A percentile compares a stretch with the other conserved stretches of the same genome.
Conservation (phyloP, 495 filamentous ascomycete species). For the Rhizodiscina lignyota region DNA sequence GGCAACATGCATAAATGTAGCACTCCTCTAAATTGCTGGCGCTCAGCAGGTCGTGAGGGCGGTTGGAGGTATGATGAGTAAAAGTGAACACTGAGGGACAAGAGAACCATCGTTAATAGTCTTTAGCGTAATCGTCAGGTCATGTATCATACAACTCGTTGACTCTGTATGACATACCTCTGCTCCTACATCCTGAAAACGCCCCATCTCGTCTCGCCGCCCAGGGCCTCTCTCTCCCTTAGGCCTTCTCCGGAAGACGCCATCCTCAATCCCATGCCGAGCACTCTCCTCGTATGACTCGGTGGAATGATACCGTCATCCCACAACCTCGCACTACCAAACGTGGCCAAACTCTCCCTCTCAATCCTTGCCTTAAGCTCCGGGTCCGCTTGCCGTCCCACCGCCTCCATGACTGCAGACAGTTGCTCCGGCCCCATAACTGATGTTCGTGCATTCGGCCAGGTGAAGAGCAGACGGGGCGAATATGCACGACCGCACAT, state of each 20-base stretch:
- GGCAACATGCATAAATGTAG: no score
- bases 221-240: slow-evolving; percentile 33
- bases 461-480: slow-evolving; percentile 87
- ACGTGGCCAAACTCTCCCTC: slow-evolving; percentile 74
- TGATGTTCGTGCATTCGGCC: slow-evolving; percentile 87
- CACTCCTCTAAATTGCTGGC: no score
- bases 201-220: slow-evolving; percentile 35
- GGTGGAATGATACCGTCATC: slow-evolving; percentile 93
- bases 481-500: slow-evolving; percentile 88
- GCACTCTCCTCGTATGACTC: slow-evolving; percentile 64
- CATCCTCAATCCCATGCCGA: slow-evolving; percentile 68
- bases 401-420: slow-evolving; percentile 82
- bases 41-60: no score
- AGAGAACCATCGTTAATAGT: no score
- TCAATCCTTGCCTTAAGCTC: slow-evolving; percentile 75
- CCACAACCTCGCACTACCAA: slow-evolving; percentile 80
- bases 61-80: no score
- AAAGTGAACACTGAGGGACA: no score
- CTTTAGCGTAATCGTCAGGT: no score
- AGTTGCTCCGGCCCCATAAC: slow-evolving; percentile 96
- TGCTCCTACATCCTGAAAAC: slow-evolving; percentile 1
- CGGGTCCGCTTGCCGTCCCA: slow-evolving; percentile 70
- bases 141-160: no score
- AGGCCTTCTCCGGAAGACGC: slow-evolving; percentile 50
- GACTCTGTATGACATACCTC: no score